Conservation (phyloP, 2,329 filamentous ascomycete species). For the Verruconis gallopava region DNA sequence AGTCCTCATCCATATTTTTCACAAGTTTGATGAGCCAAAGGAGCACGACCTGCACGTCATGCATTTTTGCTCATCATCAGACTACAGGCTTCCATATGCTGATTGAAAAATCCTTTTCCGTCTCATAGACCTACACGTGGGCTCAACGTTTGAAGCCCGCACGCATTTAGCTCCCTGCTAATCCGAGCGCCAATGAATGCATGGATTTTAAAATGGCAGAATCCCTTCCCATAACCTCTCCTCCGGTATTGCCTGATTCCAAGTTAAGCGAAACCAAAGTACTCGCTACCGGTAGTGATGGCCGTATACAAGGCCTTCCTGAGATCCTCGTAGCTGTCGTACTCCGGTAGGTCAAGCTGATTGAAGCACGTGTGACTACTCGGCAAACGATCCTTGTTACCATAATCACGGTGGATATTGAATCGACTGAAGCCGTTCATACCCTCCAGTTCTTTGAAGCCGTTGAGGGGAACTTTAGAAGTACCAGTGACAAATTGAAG, state of each 20-base stretch:
- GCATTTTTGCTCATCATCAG: background rate
- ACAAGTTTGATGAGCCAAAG: no score
- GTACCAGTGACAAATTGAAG: slow-evolving; percentile 98
- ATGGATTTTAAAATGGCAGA: no score
- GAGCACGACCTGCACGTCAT: background rate
- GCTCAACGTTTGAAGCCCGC: background rate
- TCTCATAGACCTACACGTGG: background rate
- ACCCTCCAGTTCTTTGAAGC: slow-evolving; percentile 96
- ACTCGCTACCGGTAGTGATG: slow-evolving; percentile 95
- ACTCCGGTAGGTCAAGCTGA: slow-evolving; percentile 95
- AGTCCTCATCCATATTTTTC: no score
- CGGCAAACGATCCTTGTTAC: slow-evolving; percentile 87
- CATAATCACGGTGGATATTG: slow-evolving; percentile 97
- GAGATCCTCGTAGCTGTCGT: slow-evolving; percentile 87
- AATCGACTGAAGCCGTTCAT: slow-evolving; percentile 98
- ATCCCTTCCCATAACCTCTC: background rate
- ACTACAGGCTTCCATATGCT: background rate
- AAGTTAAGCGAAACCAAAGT: slow-evolving; percentile 82
- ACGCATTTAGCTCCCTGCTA: background rate
- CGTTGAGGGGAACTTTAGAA: slow-evolving; percentile 93
- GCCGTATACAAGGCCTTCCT: slow-evolving; percentile 83
- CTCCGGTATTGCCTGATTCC: background rate
- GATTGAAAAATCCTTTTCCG: background rate
- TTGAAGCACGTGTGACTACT: slow-evolving; percentile 99
- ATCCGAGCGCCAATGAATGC: slow-evolving; percentile 1